These are phyloP conservation scores for Elaeagnus macrophylla DNA, from an alignment of 306 rosid species.

Conservation along the genomic window DNA sequence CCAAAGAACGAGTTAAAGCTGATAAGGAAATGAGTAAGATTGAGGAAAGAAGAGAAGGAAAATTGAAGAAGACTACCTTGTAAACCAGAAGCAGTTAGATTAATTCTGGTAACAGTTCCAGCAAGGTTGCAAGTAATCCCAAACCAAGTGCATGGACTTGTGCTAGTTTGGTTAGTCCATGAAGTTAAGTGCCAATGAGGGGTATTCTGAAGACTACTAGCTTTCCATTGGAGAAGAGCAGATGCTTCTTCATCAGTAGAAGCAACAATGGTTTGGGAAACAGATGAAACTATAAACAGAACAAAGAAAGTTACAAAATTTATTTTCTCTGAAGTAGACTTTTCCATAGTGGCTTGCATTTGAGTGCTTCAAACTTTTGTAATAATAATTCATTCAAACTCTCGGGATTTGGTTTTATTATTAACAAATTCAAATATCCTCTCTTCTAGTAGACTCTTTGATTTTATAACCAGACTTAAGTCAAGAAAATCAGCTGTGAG, in stretches of 20 bases:
- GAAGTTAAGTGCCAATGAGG: background rate
- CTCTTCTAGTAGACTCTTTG: too few species aligned
- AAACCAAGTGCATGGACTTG: conserved; percentile 22
- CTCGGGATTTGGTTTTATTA: too few species aligned
- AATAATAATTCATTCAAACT: too few species aligned
- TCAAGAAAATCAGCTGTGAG: too few species aligned
- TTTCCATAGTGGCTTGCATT: too few species aligned
- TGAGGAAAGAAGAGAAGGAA: conserved; percentile 20
- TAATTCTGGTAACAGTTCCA: conserved; percentile 17
- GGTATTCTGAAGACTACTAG: conserved; percentile 3
- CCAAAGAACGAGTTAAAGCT: conserved; percentile 22
- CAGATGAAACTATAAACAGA: background rate
- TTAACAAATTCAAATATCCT: too few species aligned
- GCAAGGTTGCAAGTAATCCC: conserved; percentile 22
- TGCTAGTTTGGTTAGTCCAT: background rate
- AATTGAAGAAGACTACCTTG: conserved; percentile 28
- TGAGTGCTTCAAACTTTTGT: too few species aligned
- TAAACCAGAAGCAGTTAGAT: conserved; percentile 17
- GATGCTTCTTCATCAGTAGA: conserved; percentile 2
- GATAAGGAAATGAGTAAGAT: conserved; percentile 21
- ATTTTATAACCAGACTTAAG: too few species aligned
- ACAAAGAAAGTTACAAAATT: too few species aligned
- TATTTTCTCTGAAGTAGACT: too few species aligned
- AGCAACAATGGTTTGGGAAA: background rate
- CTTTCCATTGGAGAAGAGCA: conserved; percentile 12